These are phyloP conservation scores for Trichophyton benhamiae DNA, from an alignment of 2,329 filamentous ascomycete genomes.

Conservation along the genomic window DNA sequence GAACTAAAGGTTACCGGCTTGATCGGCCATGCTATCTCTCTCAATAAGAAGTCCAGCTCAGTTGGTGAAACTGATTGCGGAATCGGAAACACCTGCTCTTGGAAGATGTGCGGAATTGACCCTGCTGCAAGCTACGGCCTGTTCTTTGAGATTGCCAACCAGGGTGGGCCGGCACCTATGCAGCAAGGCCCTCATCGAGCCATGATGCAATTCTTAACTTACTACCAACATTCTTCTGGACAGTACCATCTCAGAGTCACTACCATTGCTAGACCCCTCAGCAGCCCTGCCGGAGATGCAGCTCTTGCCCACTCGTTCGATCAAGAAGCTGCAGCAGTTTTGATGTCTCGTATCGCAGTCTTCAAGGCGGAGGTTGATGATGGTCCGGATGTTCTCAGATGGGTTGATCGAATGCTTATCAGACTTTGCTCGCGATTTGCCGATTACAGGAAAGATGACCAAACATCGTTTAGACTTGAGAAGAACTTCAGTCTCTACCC, in stretches of 20 bases:
- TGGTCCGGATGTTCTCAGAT: constrained; percentile 91
- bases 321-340: constrained; percentile 89
- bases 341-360: constrained; percentile 98
- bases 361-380: constrained; percentile 99
- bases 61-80: constrained; percentile 97
- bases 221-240: constrained; percentile 94
- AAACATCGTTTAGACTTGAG: constrained; percentile 88
- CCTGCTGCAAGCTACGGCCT: constrained; percentile 86
- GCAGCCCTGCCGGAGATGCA: constrained; percentile 85
- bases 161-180: constrained; percentile 73
- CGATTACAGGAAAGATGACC: constrained; percentile 95
- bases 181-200: constrained; percentile 81
- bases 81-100: constrained; percentile 95
- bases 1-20: constrained; percentile 95
- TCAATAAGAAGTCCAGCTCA: constrained; percentile 96
- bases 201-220: constrained; percentile 96
- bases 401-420: constrained; percentile 98
- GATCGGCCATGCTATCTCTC: constrained; percentile 88
- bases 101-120: constrained; percentile 99
- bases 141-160: constrained; percentile 94
- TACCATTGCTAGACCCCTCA: constrained; percentile 80
- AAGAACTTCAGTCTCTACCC: constrained; percentile 99
- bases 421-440: constrained; percentile 91
- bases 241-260: constrained; percentile 95
- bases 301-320: constrained; percentile 95